phyloP scores from a whole-genome alignment of 1,284 basidiomycete genomes.

The Heterobasidion occidentale region DNA sequence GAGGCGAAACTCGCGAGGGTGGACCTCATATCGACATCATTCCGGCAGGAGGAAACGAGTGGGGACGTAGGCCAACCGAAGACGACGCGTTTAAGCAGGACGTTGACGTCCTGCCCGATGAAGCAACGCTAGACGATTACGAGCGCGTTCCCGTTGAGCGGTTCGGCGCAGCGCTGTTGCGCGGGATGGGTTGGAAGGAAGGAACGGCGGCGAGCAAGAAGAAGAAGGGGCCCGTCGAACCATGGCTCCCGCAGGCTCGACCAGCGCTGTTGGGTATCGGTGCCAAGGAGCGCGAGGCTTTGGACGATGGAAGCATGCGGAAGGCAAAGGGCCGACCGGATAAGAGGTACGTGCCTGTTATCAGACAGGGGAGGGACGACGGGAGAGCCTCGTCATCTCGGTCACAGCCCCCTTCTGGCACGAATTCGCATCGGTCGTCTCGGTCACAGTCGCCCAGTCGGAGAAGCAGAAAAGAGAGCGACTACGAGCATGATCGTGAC shows the following conservation, averaged over 20 bases:
- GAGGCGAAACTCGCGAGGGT: slow-evolving; percentile 20
- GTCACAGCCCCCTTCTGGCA: slow-evolving; percentile 3
- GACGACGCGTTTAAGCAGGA: slow-evolving; percentile 78
- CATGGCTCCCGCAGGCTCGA: slow-evolving; percentile 75
- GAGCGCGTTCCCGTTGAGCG: slow-evolving; percentile 85
- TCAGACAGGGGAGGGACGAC: slow-evolving; percentile 42
- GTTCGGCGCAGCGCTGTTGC: slow-evolving; percentile 88
- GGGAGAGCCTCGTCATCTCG: slow-evolving; percentile 3
- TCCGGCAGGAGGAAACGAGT: slow-evolving; percentile 29
- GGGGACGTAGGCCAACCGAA: slow-evolving; percentile 45
- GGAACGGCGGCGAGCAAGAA: slow-evolving; percentile 60
- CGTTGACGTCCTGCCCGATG: slow-evolving; percentile 68
- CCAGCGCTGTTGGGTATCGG: slow-evolving; percentile 87
- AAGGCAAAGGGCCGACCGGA: slow-evolving; percentile 43
- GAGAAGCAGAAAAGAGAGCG: not conserved
- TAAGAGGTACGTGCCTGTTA: slow-evolving; percentile 69
- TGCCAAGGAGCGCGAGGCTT: slow-evolving; percentile 73
- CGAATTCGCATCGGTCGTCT: slow-evolving; percentile 3
- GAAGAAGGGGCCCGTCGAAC: slow-evolving; percentile 42
- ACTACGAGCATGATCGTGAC: not conserved
- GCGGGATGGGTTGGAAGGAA: slow-evolving; percentile 97
- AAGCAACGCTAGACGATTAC: slow-evolving; percentile 81
- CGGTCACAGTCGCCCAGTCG: not conserved
- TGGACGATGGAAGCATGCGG: slow-evolving; percentile 55
- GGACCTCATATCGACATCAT: slow-evolving; percentile 40